phyloP scores from a whole-genome alignment of 2,329 filamentous ascomycete genomes.

The Trichocomaceae sp. region DNA sequence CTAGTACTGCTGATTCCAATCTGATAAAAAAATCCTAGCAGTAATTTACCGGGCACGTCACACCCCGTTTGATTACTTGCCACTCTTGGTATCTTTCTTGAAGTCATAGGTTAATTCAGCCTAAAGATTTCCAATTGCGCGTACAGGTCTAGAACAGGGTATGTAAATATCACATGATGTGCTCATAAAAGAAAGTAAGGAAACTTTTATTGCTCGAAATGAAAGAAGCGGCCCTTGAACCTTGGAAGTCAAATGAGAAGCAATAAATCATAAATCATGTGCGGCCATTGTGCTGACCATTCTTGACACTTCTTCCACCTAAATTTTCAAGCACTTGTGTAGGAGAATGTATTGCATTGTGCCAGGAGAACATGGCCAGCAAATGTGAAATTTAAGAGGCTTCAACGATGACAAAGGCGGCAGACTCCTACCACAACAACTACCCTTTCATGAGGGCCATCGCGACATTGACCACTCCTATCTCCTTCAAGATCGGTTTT shows the following conservation, averaged over 20 bases:
- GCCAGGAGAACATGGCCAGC: neutral
- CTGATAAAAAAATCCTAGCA: no score
- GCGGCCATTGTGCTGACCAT: no score
- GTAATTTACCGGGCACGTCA: no score
- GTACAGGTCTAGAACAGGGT: neutral
- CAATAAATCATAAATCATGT: neutral
- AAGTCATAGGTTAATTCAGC: neutral
- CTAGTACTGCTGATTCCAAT: no score
- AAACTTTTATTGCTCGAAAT: neutral
- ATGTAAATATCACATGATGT: neutral
- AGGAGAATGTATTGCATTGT: neutral
- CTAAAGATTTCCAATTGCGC: neutral
- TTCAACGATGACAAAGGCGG: conserved; percentile 42
- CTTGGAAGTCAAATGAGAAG: neutral
- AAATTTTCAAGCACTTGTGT: neutral
- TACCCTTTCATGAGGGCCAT: conserved; percentile 65
- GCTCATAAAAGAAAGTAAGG: neutral
- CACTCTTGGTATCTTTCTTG: neutral
- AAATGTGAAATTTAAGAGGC: neutral
- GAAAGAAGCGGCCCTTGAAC: neutral
- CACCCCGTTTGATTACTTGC: no score
- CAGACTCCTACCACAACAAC: conserved; percentile 63
- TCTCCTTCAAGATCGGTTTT: conserved; percentile 60
- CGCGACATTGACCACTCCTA: conserved; percentile 52
- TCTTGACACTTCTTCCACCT: neutral